phyloP scores from a whole-genome alignment of 2,329 filamentous ascomycete species.

The Hysterium pulicare region DNA sequence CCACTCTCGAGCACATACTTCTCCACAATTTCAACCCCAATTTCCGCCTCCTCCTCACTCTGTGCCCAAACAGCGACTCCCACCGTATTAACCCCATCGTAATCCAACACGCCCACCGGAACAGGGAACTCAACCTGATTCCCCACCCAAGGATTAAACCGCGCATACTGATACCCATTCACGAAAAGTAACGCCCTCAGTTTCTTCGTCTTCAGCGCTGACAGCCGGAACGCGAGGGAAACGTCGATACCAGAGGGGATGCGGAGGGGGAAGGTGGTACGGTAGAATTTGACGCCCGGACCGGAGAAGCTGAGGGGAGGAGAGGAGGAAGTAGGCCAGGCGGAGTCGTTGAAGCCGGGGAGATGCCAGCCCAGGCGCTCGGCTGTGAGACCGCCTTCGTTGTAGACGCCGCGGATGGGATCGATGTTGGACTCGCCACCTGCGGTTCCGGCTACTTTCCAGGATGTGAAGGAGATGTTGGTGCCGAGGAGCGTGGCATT shows the following conservation, averaged over 20 bases:
- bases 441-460: slow-evolving; percentile 58
- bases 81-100: slow-evolving; percentile 57
- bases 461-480: slow-evolving; percentile 45
- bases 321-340: slow-evolving; percentile 38
- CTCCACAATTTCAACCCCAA: slow-evolving; percentile 51
- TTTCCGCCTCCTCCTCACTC: slow-evolving; percentile 48
- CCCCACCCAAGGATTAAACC: slow-evolving; percentile 59
- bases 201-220: slow-evolving; percentile 42
- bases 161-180: slow-evolving; percentile 64
- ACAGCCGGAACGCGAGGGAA: slow-evolving; percentile 54
- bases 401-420: slow-evolving; percentile 53
- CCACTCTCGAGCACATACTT: slow-evolving; percentile 54
- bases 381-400: slow-evolving; percentile 57
- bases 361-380: slow-evolving; percentile 60
- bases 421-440: slow-evolving; percentile 52
- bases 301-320: slow-evolving; percentile 44
- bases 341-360: slow-evolving; percentile 51
- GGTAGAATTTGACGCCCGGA: slow-evolving; percentile 56
- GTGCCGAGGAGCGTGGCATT: slow-evolving; percentile 49
- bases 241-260: slow-evolving; percentile 54
- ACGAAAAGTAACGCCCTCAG: slow-evolving; percentile 58
- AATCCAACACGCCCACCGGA: slow-evolving; percentile 57
- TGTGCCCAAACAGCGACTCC: slow-evolving; percentile 60
- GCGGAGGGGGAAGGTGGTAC: slow-evolving; percentile 50
- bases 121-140: slow-evolving; percentile 61